Percentiles rank a stretch among this genome's conserved stretches.
Evolutionary conservation across 1,284 basidiomycete species (phyloP).

Genomic region (Porodaedalea pini): DNA sequence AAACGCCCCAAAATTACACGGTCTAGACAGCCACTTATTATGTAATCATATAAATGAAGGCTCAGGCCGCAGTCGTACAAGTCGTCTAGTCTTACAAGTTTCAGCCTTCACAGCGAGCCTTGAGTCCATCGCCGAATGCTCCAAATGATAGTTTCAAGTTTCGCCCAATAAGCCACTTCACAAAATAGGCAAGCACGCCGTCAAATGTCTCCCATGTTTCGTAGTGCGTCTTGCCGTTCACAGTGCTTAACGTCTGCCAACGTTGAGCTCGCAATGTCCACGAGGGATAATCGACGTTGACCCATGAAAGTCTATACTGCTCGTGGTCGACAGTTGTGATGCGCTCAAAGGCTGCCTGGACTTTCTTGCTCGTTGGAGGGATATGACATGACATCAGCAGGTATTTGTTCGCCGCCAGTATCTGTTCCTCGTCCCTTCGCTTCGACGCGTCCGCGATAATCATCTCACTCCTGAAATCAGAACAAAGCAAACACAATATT

Average conservation of each 20-base stretch:
- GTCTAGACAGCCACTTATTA: too few relatives aligned
- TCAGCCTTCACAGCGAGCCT: conserved; percentile 1
- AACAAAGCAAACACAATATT: too few relatives aligned
- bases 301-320: conserved; percentile 57
- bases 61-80: not conserved
- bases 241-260: conserved; percentile 58
- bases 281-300: conserved; percentile 36
- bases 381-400: conserved; percentile 52
- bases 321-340: conserved; percentile 50
- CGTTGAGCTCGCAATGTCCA: conserved; percentile 54
- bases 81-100: not conserved
- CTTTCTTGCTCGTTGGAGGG: conserved; percentile 49
- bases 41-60: too few relatives aligned
- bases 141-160: conserved; percentile 7
- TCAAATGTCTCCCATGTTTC: conserved; percentile 61
- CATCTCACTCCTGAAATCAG: conserved; percentile 46
- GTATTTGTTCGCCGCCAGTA: conserved; percentile 43
- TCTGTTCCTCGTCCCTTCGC: conserved; percentile 45
- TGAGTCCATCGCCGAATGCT: conserved; percentile 11
- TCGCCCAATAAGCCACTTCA: conserved; percentile 31
- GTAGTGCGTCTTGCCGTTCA: conserved; percentile 54
- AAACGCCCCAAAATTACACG: too few relatives aligned
- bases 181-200: conserved; percentile 53
- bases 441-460: conserved; percentile 44
- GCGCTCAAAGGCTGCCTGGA: conserved; percentile 35